A percentile compares a stretch with the other conserved stretches of the same genome.
Conservation (phyloP, 352 stramenopile genomes). For the Globisporangium echinulatum region DNA sequence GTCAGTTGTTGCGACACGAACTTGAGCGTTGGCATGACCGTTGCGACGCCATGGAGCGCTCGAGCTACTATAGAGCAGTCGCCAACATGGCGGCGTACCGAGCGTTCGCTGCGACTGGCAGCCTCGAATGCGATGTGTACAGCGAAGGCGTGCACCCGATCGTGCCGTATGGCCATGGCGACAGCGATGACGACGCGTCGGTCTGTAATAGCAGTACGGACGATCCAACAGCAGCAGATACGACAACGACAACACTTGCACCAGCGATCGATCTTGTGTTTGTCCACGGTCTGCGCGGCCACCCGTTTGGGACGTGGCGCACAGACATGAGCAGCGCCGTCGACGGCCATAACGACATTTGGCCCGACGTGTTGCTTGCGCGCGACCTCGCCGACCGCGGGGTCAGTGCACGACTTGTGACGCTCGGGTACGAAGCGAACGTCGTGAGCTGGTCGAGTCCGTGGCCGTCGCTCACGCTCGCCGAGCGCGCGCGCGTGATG, state of each 20-base stretch:
- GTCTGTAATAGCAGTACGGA: not conserved
- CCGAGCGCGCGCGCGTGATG: constrained; percentile 70
- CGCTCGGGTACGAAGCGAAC: constrained; percentile 72
- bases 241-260: too few species aligned
- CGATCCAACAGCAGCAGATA: not conserved
- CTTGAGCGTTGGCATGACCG: constrained; percentile 33
- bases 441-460: constrained; percentile 84
- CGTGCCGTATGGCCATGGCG: constrained; percentile 27
- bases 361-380: constrained; percentile 66
- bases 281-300: constrained; percentile 74
- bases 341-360: constrained; percentile 55
- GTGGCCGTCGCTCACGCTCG: constrained; percentile 76
- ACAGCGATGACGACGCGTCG: not conserved
- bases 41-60: constrained; percentile 65
- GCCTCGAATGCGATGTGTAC: constrained; percentile 43
- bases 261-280: constrained; percentile 67
- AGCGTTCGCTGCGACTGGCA: constrained; percentile 28
- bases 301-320: constrained; percentile 79
- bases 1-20: constrained; percentile 31
- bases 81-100: constrained; percentile 59
- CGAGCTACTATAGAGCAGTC: constrained; percentile 65
- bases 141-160: constrained; percentile 78
- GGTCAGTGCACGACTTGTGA: constrained; percentile 54
- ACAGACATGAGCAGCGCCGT: constrained; percentile 63
- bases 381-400: constrained; percentile 38